phyloP scores from a whole-genome alignment of 306 rosid genomes.

The Macrotyloma uniflorum region DNA sequence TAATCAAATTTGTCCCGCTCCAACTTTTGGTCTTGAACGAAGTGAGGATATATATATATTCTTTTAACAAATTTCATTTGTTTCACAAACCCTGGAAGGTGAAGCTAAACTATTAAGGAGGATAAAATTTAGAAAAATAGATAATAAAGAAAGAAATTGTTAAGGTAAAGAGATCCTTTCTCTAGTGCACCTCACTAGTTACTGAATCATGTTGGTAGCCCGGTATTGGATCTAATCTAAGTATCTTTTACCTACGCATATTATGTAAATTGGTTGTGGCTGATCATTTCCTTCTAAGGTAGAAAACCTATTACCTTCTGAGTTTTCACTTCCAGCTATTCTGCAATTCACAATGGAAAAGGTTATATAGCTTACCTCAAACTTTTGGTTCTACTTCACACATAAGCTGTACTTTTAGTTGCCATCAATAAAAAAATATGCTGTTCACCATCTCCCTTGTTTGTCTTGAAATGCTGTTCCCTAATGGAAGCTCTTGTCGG shows the following conservation, averaged over 20 bases:
- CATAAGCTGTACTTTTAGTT: neutral
- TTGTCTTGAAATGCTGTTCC: neutral
- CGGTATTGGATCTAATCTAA: neutral
- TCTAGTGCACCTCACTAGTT: neutral
- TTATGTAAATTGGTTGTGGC: neutral
- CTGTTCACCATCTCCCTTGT: neutral
- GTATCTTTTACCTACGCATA: neutral
- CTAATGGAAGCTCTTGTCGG: slow-evolving; percentile 16
- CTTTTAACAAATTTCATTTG: neutral
- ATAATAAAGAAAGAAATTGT: neutral
- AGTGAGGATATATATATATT: neutral
- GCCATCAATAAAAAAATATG: neutral
- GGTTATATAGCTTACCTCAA: neutral
- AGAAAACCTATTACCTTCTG: neutral
- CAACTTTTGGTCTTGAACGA: neutral
- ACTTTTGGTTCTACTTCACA: neutral
- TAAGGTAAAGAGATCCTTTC: slow-evolving; percentile 1
- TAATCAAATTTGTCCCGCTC: neutral
- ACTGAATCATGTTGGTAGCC: neutral
- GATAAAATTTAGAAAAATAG: neutral
- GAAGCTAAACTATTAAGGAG: neutral
- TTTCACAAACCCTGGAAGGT: neutral
- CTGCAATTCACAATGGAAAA: neutral
- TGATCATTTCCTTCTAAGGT: neutral
- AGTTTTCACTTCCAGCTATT: slow-evolving; percentile 1